Base-by-base conservation (phyloP, 352 stramenopile species). In the Phytophthora pisi region DNA sequence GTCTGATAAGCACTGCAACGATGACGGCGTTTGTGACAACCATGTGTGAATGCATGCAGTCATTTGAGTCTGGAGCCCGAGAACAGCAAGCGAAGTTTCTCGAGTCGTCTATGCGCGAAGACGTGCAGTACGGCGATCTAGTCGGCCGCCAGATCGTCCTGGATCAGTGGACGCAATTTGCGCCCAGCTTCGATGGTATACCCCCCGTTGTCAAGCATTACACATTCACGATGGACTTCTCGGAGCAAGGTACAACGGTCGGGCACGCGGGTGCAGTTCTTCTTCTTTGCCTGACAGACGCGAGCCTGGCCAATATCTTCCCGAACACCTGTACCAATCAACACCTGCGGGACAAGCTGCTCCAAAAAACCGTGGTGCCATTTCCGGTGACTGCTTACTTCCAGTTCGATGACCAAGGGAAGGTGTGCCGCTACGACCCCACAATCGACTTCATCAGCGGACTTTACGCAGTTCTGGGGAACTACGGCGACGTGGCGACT, bases 371-470 rank as follows among this genome's bases (percentile, higher is more conserved):
- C 10, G 51, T 28, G 4, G 0, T 77, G 23, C 36, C 23, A 18
- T 43, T 77, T 30, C 69, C 64, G 24, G 61, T 70, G 64, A 47
- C 36, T 38, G 43, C 51, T 8, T 34, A 64, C 15, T 70, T 77
- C 49, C 59, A 77, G 18, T 77, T 77, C 28, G 64, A 77, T 16
- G 59, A 66, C 7, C 69, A 67, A 50, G 69, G 69, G n/a, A 70
- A 74, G 51, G 38, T 77, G 4, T 52, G 40, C 6, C 52, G 59
- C 23, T 74, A 67, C 30, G 64, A 70, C 6, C 46, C 57, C 3
- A 59, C 10, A 0, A 51, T 77, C 16, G 64, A 77, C 40, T 70
- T 77, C 8, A 64, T 70, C 30, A 42, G 45, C 53, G 69, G 64
- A 13, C 60, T 76, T 0, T 54, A 70, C 24, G 10, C 10, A 18